Conservation (phyloP, 2,329 filamentous ascomycete species). For the Aspergillus pseudoviridinutans region DNA sequence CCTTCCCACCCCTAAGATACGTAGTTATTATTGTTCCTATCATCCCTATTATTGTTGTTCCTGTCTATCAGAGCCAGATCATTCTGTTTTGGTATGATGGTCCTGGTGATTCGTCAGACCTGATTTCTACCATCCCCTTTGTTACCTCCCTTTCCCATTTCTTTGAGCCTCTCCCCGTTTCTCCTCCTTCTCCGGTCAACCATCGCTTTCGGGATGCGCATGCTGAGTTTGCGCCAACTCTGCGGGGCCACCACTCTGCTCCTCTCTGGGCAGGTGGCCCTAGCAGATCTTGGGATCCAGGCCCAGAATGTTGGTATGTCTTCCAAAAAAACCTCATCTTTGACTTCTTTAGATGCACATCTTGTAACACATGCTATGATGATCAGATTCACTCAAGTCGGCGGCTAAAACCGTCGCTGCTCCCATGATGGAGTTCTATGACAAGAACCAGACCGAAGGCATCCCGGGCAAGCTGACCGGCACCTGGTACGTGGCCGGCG, state of each 20-base stretch:
- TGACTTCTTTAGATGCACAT: not conserved
- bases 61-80: too few species aligned
- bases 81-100: not conserved
- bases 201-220: not conserved
- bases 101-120: not conserved
- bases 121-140: not conserved
- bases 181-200: not conserved
- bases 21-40: too few species aligned
- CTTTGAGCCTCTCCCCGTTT: not conserved
- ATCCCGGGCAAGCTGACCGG: slow-evolving; percentile 57
- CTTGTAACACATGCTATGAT: not conserved
- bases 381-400: slow-evolving; percentile 33
- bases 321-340: not conserved
- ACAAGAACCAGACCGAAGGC: slow-evolving; percentile 44
- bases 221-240: not conserved
- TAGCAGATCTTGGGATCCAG: not conserved
- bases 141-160: not conserved
- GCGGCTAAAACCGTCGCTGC: slow-evolving; percentile 39
- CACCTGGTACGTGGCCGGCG: slow-evolving; percentile 70
- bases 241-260: not conserved
- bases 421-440: slow-evolving; percentile 49
- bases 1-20: not conserved
- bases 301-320: slow-evolving; percentile 12
- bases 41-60: too few species aligned
- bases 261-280: not conserved